phyloP scores from a whole-genome alignment of 139 green algal genomes.

The Eudorina sp. region DNA sequence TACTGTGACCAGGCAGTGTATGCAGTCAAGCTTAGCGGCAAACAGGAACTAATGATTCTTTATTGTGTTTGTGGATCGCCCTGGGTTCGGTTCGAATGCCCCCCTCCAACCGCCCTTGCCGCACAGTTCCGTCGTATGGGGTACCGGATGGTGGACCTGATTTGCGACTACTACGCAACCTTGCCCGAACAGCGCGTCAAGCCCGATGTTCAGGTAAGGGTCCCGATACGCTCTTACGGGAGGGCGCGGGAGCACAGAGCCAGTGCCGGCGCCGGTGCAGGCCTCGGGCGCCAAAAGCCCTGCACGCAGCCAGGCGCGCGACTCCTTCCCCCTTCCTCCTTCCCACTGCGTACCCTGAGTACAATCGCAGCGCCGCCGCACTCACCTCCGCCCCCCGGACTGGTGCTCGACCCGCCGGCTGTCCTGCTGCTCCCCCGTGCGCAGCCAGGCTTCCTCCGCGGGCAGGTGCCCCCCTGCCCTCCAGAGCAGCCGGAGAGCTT shows the following conservation, averaged over 20 bases:
- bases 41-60: not conserved
- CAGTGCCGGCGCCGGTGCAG: not conserved
- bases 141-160: slow-evolving; percentile 78
- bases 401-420: no score
- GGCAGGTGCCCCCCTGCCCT: slow-evolving; percentile 61
- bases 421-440: not conserved
- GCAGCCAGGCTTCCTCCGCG: slow-evolving; percentile 78
- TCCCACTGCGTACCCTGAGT: not conserved
- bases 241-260: not conserved
- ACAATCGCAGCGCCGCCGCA: no score
- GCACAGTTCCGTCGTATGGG: slow-evolving; percentile 70
- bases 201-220: slow-evolving; percentile 59
- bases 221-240: not conserved
- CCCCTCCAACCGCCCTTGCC: not conserved
- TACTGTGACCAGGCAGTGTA: no score
- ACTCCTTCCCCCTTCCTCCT: not conserved
- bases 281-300: not conserved
- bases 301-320: not conserved
- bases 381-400: no score
- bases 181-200: slow-evolving; percentile 52
- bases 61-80: not conserved
- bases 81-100: not conserved
- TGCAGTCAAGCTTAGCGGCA: not conserved
- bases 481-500: slow-evolving; percentile 74
- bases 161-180: slow-evolving; percentile 72